These are phyloP conservation scores for Arthrobotrys sinensis DNA, from an alignment of 2,329 filamentous ascomycete species.

Conservation along the genomic window DNA sequence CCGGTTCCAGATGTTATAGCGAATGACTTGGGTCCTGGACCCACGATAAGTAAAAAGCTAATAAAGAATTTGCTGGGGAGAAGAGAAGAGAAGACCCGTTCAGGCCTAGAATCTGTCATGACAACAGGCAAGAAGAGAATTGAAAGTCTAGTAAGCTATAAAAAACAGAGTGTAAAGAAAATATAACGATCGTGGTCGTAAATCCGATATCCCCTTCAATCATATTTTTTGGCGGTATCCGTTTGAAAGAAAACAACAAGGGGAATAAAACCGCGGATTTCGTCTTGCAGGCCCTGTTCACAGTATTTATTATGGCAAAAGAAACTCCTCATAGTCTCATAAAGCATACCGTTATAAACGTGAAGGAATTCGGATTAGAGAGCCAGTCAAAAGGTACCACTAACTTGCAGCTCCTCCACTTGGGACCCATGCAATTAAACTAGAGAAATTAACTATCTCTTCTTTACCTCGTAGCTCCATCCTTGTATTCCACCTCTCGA, in stretches of 20 bases:
- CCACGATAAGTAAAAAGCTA: constrained; percentile 13
- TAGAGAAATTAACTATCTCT: constrained; percentile 65
- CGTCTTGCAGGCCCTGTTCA: constrained; percentile 47
- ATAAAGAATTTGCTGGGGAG: neutral
- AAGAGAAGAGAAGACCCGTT: constrained; percentile 1
- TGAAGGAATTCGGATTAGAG: constrained; percentile 29
- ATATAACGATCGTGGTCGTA: constrained; percentile 57
- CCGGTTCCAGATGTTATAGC: constrained; percentile 38
- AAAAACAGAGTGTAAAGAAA: constrained; percentile 25
- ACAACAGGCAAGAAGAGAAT: constrained; percentile 26
- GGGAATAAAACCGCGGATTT: constrained; percentile 39
- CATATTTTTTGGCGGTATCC: constrained; percentile 39
- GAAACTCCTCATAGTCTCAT: constrained; percentile 55
- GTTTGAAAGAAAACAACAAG: constrained; percentile 26
- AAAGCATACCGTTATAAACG: constrained; percentile 28
- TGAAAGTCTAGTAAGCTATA: constrained; percentile 51
- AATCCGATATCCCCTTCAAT: constrained; percentile 28
- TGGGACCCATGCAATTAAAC: constrained; percentile 33
- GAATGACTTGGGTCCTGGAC: constrained; percentile 46
- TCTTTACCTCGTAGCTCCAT: constrained; percentile 91
- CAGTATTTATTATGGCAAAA: constrained; percentile 56
- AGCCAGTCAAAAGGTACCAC: constrained; percentile 38
- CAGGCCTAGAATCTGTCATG: constrained; percentile 30
- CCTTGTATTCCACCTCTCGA: constrained; percentile 92
- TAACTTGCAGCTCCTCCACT: constrained; percentile 53